Evolutionary conservation across 305 asterid species (phyloP), one percentile per base, ranked within the genome.

Genomic region (Fraxinus platypoda): DNA sequence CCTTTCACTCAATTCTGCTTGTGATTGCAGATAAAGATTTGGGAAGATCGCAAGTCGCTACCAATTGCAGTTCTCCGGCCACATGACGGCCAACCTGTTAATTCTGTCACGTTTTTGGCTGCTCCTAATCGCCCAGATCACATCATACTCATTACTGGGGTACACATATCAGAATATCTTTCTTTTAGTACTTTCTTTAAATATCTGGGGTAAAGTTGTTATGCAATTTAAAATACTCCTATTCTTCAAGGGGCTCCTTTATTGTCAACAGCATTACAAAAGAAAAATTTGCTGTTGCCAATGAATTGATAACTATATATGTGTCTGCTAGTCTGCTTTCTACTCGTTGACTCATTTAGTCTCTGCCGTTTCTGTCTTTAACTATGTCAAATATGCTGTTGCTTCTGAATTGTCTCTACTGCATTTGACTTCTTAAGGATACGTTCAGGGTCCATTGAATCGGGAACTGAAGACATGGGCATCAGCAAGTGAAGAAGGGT

Each of bases 101-200:
- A 85, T 87, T 95, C 99, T 46, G 99, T 86, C 81, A 94, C 95
- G n/a, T 95, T 95, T 84, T 88, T 94, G 89, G 89, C 95, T 83
- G 91, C 99, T 84, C 97, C 97, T 77, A 83, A 94, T 78, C 92
- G 88, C 46, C 98, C 99, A 5, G 97, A 94, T 81, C 98, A 95
- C 87, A 94, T 94, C 87, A 83, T 94, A 85, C 95, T 95, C 43
- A 94, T 95, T 77, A 95, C 99, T 35, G 99, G 99, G 98, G 99
- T 95, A 90, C 71, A 62, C 82, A 49, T 80, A 70, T 68, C 12
- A 6, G 75, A 71, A 13, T 30, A 71, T 71, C 11, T 70, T 66
- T 6, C 11, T 31, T 30, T 28, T 26, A 1, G 4, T 72, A 72
- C 76, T 8, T 15, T 31, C 46, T 54, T 57, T 57, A 57, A 57